These are phyloP conservation scores for Candida alai DNA, from an alignment of 805 yeast species.

Conservation along the genomic window DNA sequence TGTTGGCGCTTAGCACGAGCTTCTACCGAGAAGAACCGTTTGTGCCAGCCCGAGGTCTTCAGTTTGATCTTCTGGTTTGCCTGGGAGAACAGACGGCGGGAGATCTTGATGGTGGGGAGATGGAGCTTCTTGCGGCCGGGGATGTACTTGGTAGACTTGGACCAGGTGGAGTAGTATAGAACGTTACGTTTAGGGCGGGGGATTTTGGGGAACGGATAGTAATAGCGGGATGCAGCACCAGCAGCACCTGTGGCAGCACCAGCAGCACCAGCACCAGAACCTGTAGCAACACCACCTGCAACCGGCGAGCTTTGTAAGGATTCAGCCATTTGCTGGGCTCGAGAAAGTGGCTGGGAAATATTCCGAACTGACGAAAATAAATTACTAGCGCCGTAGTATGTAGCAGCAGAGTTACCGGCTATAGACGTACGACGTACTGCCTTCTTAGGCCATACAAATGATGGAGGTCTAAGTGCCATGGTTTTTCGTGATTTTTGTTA, in stretches of 20 bases:
- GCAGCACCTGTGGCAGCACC: constrained; percentile 11
- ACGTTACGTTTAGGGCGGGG: constrained; percentile 56
- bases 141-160: constrained; percentile 23
- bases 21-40: constrained; percentile 40
- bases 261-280: no score
- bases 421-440: no score
- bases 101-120: constrained; percentile 19
- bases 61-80: constrained; percentile 34
- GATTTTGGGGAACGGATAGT: constrained; percentile 48
- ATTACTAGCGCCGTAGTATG: no score
- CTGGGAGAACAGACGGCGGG: constrained; percentile 30
- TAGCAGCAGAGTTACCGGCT: constrained; percentile 3
- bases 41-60: constrained; percentile 35
- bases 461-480: constrained; percentile 23
- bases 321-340: constrained; percentile 38
- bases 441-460: constrained; percentile 10
- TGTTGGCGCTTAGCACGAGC: constrained; percentile 38
- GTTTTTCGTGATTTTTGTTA: constrained; percentile 2
- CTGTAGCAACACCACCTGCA: no score
- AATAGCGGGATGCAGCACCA: constrained; percentile 15
- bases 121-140: constrained; percentile 14
- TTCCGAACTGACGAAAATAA: no score
- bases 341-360: constrained; percentile 39
- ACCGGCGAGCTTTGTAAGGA: no score
- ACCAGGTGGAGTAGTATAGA: constrained; percentile 47